Evolutionary conservation across 2,329 filamentous ascomycete genomes (phyloP).

Genomic region (Tolypocladium tropicale): DNA sequence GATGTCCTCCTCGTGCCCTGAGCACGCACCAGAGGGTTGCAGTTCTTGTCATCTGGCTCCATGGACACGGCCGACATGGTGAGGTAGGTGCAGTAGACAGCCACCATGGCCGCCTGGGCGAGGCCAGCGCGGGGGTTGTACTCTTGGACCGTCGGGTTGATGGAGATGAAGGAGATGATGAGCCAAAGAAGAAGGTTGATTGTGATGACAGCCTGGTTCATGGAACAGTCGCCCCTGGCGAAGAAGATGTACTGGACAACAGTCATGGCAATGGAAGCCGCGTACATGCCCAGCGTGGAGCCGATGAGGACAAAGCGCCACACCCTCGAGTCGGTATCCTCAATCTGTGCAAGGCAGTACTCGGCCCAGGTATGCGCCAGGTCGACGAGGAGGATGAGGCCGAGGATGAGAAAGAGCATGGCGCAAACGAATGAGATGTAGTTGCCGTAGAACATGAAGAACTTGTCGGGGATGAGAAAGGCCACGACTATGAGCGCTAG

Average conservation of each 20-base stretch:
- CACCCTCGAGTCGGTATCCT: constrained; percentile 70
- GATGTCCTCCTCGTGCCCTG: constrained; percentile 84
- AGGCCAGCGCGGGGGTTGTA: constrained; percentile 88
- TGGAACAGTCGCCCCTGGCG: constrained; percentile 66
- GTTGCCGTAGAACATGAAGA: constrained; percentile 94
- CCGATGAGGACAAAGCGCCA: constrained; percentile 87
- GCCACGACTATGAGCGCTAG: constrained; percentile 76
- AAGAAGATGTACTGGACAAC: constrained; percentile 98
- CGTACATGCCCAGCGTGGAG: constrained; percentile 88
- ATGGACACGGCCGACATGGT: constrained; percentile 98
- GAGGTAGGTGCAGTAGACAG: constrained; percentile 95
- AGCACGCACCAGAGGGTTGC: constrained; percentile 83
- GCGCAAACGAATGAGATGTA: constrained; percentile 83
- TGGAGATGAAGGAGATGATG: constrained; percentile 69
- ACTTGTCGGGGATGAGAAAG: constrained; percentile 89
- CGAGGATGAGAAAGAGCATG: constrained; percentile 87
- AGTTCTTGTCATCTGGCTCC: constrained; percentile 89
- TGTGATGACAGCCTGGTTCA: constrained; percentile 96
- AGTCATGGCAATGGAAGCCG: constrained; percentile 85
- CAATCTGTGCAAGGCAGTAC: constrained; percentile 88
- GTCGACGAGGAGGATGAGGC: constrained; percentile 85
- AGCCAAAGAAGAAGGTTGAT: constrained; percentile 83
- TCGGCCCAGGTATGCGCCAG: constrained; percentile 96
- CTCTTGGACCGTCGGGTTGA: constrained; percentile 84
- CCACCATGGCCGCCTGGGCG: constrained; percentile 96